phyloP scores from a whole-genome alignment of 345 rosid genomes.

The Gossypium sturtianum region DNA sequence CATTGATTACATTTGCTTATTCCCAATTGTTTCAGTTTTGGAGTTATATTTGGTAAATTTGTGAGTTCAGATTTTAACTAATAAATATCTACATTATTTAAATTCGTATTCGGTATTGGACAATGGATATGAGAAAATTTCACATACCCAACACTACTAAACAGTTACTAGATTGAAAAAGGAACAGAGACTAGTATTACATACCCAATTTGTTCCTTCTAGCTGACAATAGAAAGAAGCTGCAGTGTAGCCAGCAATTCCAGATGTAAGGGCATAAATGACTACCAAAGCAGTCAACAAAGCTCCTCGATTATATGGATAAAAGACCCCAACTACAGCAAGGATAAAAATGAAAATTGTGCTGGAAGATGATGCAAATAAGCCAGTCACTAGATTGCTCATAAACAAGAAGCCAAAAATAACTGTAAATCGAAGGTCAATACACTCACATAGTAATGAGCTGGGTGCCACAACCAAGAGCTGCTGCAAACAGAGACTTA shows the following conservation, averaged over 20 bases:
- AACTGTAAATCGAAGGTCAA: not conserved
- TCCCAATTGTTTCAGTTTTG: not conserved
- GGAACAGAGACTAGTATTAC: not conserved
- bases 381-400: not conserved
- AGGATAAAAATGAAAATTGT: constrained; percentile 36
- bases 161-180: not conserved
- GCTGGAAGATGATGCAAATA: constrained; percentile 9
- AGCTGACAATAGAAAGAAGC: constrained; percentile 44
- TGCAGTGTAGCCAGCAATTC: constrained; percentile 48
- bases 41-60: not conserved
- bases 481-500: constrained; percentile 47
- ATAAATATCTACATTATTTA: not conserved
- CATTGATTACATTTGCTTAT: not conserved
- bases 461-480: constrained; percentile 49
- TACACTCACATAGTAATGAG: constrained; percentile 39
- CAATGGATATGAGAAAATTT: not conserved
- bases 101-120: not conserved
- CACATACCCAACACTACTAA: no score
- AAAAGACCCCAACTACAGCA: constrained; percentile 46
- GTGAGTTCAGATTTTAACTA: not conserved
- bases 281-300: constrained; percentile 46
- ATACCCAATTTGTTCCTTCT: constrained; percentile 49
- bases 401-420: not conserved
- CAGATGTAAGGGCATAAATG: constrained; percentile 53
- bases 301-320: constrained; percentile 49